Evolutionary conservation across 331 rosid species (phyloP).

Genomic region (Saraca asoca): DNA sequence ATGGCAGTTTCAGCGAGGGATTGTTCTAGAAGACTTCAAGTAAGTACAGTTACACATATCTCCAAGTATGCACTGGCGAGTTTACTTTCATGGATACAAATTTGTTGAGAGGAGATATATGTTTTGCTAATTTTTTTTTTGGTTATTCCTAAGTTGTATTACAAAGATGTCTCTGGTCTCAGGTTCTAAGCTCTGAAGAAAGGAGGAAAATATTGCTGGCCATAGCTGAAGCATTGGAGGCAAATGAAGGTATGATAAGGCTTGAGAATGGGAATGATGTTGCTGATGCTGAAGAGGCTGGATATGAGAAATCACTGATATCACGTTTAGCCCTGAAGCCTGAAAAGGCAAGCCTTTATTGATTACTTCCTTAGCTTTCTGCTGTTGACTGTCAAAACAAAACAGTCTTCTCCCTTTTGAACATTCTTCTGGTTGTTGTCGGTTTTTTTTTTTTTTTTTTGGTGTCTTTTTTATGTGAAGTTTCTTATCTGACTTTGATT

Average conservation of each 20-base stretch:
- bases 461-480: not conserved
- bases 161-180: constrained; percentile 21
- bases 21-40: constrained; percentile 74
- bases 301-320: constrained; percentile 64
- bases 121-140: not conserved
- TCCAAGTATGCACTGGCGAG: not conserved
- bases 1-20: constrained; percentile 81
- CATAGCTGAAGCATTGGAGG: constrained; percentile 72
- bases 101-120: constrained; percentile 6
- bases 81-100: constrained; percentile 4
- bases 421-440: too few relatives aligned
- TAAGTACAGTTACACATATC: constrained; percentile 22
- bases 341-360: constrained; percentile 58
- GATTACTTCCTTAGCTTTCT: not conserved
- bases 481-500: constrained; percentile 26
- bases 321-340: constrained; percentile 70
- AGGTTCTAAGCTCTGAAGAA: constrained; percentile 60
- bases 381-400: too few relatives aligned
- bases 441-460: not conserved
- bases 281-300: constrained; percentile 63
- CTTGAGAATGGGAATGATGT: constrained; percentile 68
- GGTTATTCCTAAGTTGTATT: constrained; percentile 3
- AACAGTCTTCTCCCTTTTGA: too few relatives aligned
- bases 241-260: constrained; percentile 52
- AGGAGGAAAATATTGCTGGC: constrained; percentile 72